Evolutionary conservation across 345 rosid genomes (phyloP), one percentile per base, ranked within the genome.

Genomic region (Draba incana): DNA sequence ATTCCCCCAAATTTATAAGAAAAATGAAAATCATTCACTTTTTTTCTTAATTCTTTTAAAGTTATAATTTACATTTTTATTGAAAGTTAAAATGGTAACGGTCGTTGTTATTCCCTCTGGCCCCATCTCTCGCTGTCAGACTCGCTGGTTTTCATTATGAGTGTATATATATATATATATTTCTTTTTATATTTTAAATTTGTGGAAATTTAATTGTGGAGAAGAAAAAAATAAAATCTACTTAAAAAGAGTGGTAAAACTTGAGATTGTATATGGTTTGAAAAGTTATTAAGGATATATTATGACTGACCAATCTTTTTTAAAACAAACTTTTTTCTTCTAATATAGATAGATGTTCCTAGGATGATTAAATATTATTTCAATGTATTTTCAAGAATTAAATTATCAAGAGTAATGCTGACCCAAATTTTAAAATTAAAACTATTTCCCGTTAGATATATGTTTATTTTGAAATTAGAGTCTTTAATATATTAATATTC

Each of bases 71-170:
- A 12, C 20, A 52, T 14, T 38, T 35, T 35, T 58, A 69, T 39
- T 58, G 50, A 39, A 69, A 69, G 37, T 31, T 31, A 7, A 31
- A 31, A 31, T 48, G 35, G 51, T 59, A 50, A 60, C 66, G 35
- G 44, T 59, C 59, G 52, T 57, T 39, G 13, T 69, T 69, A 58
- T 58, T 38, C 46, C 37, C 20, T 27, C 27, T 37, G 47, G 16
- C 42, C 60, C 52, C 27, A 57, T 37, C 11, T 47, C 47, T 64
- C 12, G 50, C 47, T 24, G 13, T 42, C 61, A 10, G 35, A 39
- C 33, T 58, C 41, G 48, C 48, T 42, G 30, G 20, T 39, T 57
- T 38, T 39, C 31, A 53, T 14, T 53, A 54, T 14, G 42, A 5
- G 24, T 35, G 6, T 35, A 3, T 28, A 28, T 28, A 3, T 9